Evolutionary conservation across 2,329 filamentous ascomycete genomes (phyloP), one percentile per base, ranked within the genome.

Genomic region (Aspergillus sp.): DNA sequence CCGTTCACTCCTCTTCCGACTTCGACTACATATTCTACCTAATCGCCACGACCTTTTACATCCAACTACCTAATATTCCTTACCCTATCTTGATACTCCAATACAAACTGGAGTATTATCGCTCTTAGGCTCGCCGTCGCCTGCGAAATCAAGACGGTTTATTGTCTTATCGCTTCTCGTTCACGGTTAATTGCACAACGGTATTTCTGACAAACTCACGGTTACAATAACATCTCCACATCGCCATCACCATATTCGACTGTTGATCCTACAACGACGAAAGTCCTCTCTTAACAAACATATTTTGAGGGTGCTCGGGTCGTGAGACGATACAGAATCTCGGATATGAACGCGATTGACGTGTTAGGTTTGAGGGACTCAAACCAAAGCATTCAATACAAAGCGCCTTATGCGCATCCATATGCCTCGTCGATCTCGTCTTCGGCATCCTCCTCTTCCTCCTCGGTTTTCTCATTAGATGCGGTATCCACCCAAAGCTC

Each of bases 381-480:
- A 67, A 74, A 76, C 71, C 70, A 72, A 62, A 64, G 70, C 59
- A 62, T 66, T 62, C 67, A 69, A 64, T 67, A 70, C 55, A 68
- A 69, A 74, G 73, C 68, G 62, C 67, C 69, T 55, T 68, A 71
- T 65, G 69, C 71, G 69, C 76, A 80, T 69, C 84, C 86, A 64
- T 93, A 91, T 76, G 85, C 84, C 72, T 84, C 86, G 59, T 87
- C 88, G 43, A 78, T 91, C 80, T 85, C 87, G 70, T 88, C 88
- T 56, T 90, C 89, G 66, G 86, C 89, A 58, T 91, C 90, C 31
- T 89, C 89, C 56, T 92, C 90, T 19, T 84, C 88, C 57, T 85
- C 86, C 56, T 95, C 90, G 35, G 82, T 91, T 67, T 95, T 91
- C 82, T 95, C 91, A 64, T 82, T 89, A 69, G 84, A 85, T 69